These are phyloP conservation scores for Prunus mira DNA, from an alignment of 306 rosid genomes.

Conservation along the genomic window DNA sequence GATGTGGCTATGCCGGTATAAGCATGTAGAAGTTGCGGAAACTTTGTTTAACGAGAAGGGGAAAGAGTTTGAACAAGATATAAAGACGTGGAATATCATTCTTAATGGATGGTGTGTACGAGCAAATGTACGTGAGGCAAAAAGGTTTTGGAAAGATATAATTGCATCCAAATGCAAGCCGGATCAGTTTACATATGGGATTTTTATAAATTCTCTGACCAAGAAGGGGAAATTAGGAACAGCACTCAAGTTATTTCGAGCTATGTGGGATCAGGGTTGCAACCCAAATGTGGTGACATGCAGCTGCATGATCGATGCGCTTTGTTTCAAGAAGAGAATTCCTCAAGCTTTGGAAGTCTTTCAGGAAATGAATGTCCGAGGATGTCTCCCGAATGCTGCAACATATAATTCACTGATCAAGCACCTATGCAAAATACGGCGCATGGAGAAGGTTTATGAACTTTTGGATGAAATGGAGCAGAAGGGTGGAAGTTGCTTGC, in stretches of 20 bases:
- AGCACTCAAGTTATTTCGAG: slow-evolving; percentile 52
- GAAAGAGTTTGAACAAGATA: slow-evolving; percentile 42
- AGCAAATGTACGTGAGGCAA: slow-evolving; percentile 65
- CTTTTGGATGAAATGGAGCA: slow-evolving; percentile 62
- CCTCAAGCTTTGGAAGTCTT: slow-evolving; percentile 66
- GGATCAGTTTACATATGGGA: slow-evolving; percentile 56
- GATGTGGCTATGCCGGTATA: slow-evolving; percentile 69
- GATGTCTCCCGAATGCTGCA: slow-evolving; percentile 49
- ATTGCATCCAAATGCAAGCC: slow-evolving; percentile 57
- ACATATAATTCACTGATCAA: slow-evolving; percentile 72
- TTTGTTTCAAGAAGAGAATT: slow-evolving; percentile 86
- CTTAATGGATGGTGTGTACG: slow-evolving; percentile 83
- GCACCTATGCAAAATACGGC: slow-evolving; percentile 54
- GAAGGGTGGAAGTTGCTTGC: slow-evolving; percentile 49
- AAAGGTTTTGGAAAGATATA: slow-evolving; percentile 71
- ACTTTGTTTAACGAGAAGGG: slow-evolving; percentile 47
- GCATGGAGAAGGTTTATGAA: slow-evolving; percentile 62
- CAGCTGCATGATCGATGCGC: slow-evolving; percentile 68
- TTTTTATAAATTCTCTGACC: slow-evolving; percentile 66
- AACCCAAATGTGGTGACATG: slow-evolving; percentile 63
- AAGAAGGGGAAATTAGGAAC: slow-evolving; percentile 72
- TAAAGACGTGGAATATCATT: slow-evolving; percentile 67
- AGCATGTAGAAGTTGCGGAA: slow-evolving; percentile 76
- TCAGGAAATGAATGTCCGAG: slow-evolving; percentile 46
- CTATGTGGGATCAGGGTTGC: slow-evolving; percentile 62